phyloP scores from a whole-genome alignment of 768 basidiomycete genomes.

The Pulveroboletus sp. region DNA sequence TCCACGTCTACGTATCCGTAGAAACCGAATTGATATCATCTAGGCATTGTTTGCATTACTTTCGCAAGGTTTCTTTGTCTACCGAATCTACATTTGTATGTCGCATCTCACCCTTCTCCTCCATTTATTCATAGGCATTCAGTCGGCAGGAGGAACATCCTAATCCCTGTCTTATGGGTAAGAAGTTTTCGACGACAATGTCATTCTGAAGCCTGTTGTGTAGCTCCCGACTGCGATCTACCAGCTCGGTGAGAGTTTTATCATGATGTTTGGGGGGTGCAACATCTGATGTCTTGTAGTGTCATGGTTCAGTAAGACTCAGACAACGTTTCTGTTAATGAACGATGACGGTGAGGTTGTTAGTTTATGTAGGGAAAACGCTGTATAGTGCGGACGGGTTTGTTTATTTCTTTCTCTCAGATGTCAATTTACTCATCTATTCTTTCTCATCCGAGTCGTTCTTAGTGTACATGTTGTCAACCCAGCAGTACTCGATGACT shows the following conservation, averaged over 20 bases:
- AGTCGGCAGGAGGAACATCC: constrained; percentile 7
- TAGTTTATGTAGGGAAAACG: constrained; percentile 4
- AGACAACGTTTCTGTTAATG: not conserved
- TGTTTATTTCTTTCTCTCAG: not conserved
- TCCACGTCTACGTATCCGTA: too few species aligned
- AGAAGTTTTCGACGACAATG: not conserved
- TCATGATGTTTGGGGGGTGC: too few species aligned
- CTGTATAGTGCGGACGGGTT: constrained; percentile 4
- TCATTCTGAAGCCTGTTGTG: not conserved
- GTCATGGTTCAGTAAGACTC: not conserved
- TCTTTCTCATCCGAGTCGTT: too few species aligned
- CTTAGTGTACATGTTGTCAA: not conserved
- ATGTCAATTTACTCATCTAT: not conserved
- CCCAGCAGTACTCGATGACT: not conserved
- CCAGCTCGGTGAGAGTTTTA: constrained; percentile 9
- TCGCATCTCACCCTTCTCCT: not conserved
- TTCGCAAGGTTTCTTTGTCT: not conserved
- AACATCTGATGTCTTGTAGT: not conserved
- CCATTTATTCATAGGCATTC: not conserved
- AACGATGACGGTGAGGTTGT: not conserved
- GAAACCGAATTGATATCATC: not conserved
- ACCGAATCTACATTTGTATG: constrained; percentile 3
- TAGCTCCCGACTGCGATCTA: constrained; percentile 2
- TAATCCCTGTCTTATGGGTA: constrained; percentile 11
- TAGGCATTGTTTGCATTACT: not conserved